phyloP scores from a whole-genome alignment of 1,284 basidiomycete genomes.

The Irpex sp. region DNA sequence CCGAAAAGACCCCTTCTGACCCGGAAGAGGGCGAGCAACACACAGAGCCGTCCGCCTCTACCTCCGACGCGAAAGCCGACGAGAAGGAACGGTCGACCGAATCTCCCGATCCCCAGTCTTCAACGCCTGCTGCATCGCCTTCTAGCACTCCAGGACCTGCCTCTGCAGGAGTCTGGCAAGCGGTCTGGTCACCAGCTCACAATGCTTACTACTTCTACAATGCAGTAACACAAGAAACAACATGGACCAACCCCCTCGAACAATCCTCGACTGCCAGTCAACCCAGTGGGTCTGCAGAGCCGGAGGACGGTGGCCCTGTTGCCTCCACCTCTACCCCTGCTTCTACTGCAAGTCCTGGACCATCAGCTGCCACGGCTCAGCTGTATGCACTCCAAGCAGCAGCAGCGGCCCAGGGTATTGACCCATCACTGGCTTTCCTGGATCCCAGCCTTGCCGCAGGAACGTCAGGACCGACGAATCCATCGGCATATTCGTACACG shows the following conservation, averaged over 20 bases:
- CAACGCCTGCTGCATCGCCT: constrained; percentile 9
- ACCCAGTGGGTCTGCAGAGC: not conserved
- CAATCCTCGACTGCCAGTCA: constrained; percentile 15
- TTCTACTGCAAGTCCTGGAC: constrained; percentile 20
- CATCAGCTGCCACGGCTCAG: constrained; percentile 24
- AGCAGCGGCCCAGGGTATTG: constrained; percentile 75
- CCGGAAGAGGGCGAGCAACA: constrained; percentile 4
- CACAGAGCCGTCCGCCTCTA: not conserved
- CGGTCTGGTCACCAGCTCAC: constrained; percentile 78
- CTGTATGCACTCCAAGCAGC: constrained; percentile 54
- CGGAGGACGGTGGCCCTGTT: not conserved
- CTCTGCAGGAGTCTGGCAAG: constrained; percentile 66
- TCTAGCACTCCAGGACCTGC: not conserved
- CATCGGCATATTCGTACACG: constrained; percentile 46
- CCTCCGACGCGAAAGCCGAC: constrained; percentile 4
- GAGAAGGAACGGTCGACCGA: constrained; percentile 4
- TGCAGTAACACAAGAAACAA: constrained; percentile 73
- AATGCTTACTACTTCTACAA: constrained; percentile 92
- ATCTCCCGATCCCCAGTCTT: constrained; percentile 7
- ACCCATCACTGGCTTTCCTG: constrained; percentile 79
- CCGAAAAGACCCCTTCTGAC: constrained; percentile 12
- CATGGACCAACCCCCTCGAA: constrained; percentile 83
- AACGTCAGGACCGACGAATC: constrained; percentile 27
- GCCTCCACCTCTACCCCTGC: constrained; percentile 19
- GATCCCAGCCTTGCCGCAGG: constrained; percentile 65